A percentile compares a stretch with the other conserved stretches of the same genome.
phyloP scores from a whole-genome alignment of 495 filamentous ascomycete genomes.

The Lophiotrema nucula region DNA sequence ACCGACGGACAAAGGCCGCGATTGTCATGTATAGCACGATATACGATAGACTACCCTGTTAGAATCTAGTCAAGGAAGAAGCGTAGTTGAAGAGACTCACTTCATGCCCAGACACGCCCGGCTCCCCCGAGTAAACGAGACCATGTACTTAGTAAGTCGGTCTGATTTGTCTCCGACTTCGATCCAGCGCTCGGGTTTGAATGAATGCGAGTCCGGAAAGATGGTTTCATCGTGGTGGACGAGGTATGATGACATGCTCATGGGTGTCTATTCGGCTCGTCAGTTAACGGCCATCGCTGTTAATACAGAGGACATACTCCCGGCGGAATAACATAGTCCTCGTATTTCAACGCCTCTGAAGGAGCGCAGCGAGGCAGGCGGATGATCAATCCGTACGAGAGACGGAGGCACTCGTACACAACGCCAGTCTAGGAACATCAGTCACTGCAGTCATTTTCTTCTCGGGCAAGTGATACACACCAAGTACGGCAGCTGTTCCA shows the following conservation, averaged over 20 bases:
- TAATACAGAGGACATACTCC: background rate
- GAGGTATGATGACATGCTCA: too few relatives aligned
- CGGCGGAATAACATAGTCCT: background rate
- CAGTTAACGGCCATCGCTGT: too few relatives aligned
- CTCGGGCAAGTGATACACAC: too few relatives aligned
- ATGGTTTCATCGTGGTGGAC: background rate
- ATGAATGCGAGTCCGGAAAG: slow-evolving; percentile 15
- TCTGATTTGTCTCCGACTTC: background rate
- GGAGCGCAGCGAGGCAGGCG: background rate
- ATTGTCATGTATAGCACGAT: background rate
- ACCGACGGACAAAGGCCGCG: background rate
- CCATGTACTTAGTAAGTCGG: slow-evolving; percentile 38
- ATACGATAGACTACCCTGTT: background rate
- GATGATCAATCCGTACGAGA: background rate
- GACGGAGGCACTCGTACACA: background rate
- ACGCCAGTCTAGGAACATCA: slow-evolving; percentile 2
- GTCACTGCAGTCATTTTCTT: too few relatives aligned
- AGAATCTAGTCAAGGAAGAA: background rate
- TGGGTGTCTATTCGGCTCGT: too few relatives aligned
- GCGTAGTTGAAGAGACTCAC: too few relatives aligned
- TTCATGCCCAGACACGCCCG: slow-evolving; percentile 45
- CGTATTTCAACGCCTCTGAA: background rate
- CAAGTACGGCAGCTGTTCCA: background rate
- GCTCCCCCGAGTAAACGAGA: slow-evolving; percentile 49
- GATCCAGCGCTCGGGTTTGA: slow-evolving; percentile 23